These are phyloP conservation scores for Cercophora sp. DNA, from an alignment of 495 filamentous ascomycete genomes.

Conservation along the genomic window DNA sequence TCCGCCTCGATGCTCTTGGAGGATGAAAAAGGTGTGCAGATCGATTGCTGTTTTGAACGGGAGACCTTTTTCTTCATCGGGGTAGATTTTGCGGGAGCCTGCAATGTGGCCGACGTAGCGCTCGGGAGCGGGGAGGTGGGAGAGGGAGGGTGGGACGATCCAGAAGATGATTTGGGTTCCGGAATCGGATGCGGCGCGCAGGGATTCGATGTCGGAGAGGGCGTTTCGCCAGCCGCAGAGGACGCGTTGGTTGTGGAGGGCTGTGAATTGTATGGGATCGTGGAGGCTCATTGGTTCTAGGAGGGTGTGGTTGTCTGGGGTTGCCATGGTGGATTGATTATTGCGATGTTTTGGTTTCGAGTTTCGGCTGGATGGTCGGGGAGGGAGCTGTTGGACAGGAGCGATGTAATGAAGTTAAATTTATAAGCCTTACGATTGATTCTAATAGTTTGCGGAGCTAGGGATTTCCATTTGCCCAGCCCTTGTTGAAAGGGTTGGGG, in stretches of 20 bases:
- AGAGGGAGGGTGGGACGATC: constrained; percentile 1
- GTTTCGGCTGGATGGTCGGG: too few species aligned
- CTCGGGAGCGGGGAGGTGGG: background rate
- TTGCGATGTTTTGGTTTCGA: too few species aligned
- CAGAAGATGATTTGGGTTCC: constrained; percentile 7
- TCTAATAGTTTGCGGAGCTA: too few species aligned
- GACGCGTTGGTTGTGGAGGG: constrained; percentile 7
- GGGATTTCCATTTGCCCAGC: too few species aligned
- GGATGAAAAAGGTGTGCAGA: constrained; percentile 2
- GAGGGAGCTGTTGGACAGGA: too few species aligned
- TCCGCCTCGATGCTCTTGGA: background rate
- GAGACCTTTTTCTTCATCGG: background rate
- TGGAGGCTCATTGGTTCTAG: constrained; percentile 4
- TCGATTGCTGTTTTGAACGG: background rate
- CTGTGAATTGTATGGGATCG: background rate
- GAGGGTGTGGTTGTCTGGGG: too few species aligned
- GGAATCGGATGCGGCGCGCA: constrained; percentile 2
- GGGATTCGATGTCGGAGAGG: background rate
- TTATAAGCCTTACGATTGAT: too few species aligned
- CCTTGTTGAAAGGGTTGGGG: too few species aligned
- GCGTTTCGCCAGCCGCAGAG: constrained; percentile 8
- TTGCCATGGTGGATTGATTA: too few species aligned
- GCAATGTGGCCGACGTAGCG: constrained; percentile 11
- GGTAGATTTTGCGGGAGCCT: background rate
- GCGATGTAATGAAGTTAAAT: too few species aligned